A percentile compares a stretch with the other conserved stretches of the same genome.
Conservation (phyloP, 306 rosid species). For the Malus fusca region DNA sequence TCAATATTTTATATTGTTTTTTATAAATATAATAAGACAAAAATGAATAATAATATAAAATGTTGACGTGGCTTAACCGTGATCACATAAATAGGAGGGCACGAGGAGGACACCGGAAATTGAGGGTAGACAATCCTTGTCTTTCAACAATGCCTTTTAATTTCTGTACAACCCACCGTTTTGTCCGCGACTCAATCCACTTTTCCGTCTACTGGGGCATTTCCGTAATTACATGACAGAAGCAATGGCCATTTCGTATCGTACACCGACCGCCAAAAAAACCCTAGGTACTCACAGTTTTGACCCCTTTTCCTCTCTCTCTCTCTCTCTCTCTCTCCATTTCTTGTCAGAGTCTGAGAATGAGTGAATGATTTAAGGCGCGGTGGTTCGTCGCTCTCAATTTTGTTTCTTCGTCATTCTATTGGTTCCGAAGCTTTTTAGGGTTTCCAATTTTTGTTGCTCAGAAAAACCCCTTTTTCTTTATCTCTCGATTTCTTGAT, state of each 20-base stretch:
- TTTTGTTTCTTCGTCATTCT: not conserved
- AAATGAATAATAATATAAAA: too few species aligned
- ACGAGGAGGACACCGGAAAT: too few species aligned
- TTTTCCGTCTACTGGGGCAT: not conserved
- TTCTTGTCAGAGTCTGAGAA: not conserved
- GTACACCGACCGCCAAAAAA: constrained; percentile 12
- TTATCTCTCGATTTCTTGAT: constrained; percentile 1
- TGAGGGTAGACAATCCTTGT: too few species aligned
- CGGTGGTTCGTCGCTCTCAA: not conserved
- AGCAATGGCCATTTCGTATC: not conserved
- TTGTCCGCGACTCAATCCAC: not conserved
- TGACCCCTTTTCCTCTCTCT: not conserved
- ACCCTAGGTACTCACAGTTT: constrained; percentile 2
- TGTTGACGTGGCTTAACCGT: too few species aligned
- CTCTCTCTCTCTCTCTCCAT: not conserved
- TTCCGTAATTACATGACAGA: not conserved
- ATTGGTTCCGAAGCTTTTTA: constrained; percentile 4
- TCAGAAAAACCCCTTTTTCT: not conserved
- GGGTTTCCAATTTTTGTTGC: not conserved
- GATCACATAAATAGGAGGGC: too few species aligned
- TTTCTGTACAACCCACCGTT: not conserved
- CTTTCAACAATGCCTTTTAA: too few species aligned
- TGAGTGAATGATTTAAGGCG: not conserved
- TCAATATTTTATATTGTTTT: too few species aligned
- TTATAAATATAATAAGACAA: too few species aligned